Conservation (phyloP, 768 basidiomycete genomes). For the Austroboletus eburneus region DNA sequence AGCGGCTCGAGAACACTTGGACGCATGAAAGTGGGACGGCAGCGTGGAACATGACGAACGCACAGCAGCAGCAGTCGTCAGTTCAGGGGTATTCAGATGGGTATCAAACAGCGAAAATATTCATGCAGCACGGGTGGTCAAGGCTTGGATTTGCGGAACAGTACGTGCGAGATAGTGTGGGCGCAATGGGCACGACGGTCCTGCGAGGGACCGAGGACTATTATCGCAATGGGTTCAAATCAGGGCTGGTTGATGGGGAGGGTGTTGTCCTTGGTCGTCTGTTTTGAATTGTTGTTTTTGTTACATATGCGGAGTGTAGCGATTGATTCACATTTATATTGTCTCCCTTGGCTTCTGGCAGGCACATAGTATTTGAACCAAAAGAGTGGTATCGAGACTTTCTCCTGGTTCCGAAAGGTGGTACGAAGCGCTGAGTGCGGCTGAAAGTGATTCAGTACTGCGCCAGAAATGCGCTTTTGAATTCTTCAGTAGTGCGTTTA, state of each 20-base stretch:
- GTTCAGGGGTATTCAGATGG: constrained; percentile 58
- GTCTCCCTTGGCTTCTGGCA: too few relatives aligned
- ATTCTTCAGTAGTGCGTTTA: too few relatives aligned
- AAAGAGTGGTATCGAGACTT: too few relatives aligned
- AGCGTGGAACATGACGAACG: constrained; percentile 10
- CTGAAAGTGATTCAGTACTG: too few relatives aligned
- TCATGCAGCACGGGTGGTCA: constrained; percentile 45
- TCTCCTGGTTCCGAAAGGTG: too few relatives aligned
- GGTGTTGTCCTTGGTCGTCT: constrained; percentile 10
- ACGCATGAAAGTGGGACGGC: neutral
- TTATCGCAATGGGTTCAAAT: constrained; percentile 15
- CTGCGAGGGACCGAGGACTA: constrained; percentile 5
- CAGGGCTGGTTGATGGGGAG: constrained; percentile 13
- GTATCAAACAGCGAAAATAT: constrained; percentile 49
- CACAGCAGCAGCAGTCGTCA: constrained; percentile 9
- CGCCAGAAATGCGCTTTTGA: too few relatives aligned
- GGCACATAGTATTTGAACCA: too few relatives aligned
- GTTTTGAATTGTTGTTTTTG: neutral
- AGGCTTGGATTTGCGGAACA: constrained; percentile 60
- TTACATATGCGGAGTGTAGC: too few relatives aligned
- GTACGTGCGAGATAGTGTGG: constrained; percentile 47
- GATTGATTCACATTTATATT: too few relatives aligned
- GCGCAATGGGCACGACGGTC: constrained; percentile 11
- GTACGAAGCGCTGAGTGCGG: too few relatives aligned
- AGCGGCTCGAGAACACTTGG: neutral